phyloP scores from a whole-genome alignment of 208 protist genomes.

The Leishmania major region DNA sequence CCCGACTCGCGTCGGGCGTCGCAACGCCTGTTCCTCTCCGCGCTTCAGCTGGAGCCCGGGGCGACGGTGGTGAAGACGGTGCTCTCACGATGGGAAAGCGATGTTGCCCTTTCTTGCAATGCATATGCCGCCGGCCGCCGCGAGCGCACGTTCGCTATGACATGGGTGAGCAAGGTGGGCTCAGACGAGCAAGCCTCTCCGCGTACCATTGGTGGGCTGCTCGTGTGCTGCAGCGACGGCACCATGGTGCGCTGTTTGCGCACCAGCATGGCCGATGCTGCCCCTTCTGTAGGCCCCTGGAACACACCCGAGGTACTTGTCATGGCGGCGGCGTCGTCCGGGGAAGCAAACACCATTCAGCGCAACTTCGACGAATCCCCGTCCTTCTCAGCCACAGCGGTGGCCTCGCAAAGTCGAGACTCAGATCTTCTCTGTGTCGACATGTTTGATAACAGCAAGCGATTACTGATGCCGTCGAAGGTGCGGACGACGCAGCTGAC shows the following conservation, averaged over 20 bases:
- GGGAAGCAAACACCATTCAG: not conserved
- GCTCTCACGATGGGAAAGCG: conserved; percentile 4
- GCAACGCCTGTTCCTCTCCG: conserved; percentile 2
- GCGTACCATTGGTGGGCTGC: not conserved
- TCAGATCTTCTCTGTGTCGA: conserved; percentile 25
- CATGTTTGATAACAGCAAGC: conserved; percentile 8
- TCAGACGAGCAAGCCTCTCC: no score
- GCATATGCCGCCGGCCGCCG: not conserved
- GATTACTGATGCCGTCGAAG: conserved; percentile 16
- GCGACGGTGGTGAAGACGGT: not conserved
- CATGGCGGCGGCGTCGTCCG: not conserved
- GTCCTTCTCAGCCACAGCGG: not conserved
- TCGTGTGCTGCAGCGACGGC: conserved; percentile 22
- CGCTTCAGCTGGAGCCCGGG: conserved; percentile 4
- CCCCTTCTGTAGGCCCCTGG: not conserved
- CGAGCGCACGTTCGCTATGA: not conserved
- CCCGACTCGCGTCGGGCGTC: not conserved
- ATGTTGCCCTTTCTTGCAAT: not conserved
- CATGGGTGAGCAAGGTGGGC: not conserved
- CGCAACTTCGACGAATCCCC: conserved; percentile 9
- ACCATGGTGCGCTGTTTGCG: conserved; percentile 10
- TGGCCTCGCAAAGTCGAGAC: conserved; percentile 1
- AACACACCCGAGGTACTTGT: conserved; percentile 6
- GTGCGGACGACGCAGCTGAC: conserved; percentile 6
- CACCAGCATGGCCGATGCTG: no score